Evolutionary conservation across 441 rosid genomes (phyloP), one percentile per base, ranked within the genome.

Genomic region (Euphorbia corollata): DNA sequence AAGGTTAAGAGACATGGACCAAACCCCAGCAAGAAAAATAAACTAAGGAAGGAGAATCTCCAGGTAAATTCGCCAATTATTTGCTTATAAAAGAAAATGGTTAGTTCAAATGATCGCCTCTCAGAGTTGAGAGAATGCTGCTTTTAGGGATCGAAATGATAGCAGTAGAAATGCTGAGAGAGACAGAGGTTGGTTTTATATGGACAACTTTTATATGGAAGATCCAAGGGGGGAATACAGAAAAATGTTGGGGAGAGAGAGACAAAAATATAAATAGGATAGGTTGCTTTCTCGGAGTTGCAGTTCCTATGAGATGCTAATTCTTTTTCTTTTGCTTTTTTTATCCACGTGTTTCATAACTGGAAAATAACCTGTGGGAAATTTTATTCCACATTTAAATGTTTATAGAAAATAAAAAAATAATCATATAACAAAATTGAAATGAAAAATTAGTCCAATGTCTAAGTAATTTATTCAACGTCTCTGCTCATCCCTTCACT

Each of bases 11-110:
- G 48, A 58, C 65, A 71, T 58, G 69, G 68, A 76, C 57, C 65
- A 66, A 71, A 79, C 69, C 78, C 85, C 84, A 72, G 53, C 47
- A 72, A 67, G 70, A 39, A 76, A 61, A 57, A 68, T 45, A 50
- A 71, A 53, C 51, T 38, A 5, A 22, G 20, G 27, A n/a, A n/a
- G 27, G 51, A 69, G 73, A 81, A 73, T 67, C 72, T 65, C 61
- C 32, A 58, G 65, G 64, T 69, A 64, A 64, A 67, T 50, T 23
- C n/a, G 61, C 11, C 51, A 34, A 23, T 32, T 50, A 20, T 47
- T 70, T 70, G 59, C 61, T 59, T 4, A 41, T 2, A 38, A 69
- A 54, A 65, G 78, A 71, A 57, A 74, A 27, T n/a, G 3, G 11
- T 41, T 68, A 61, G n/a, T 43, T 19, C 16, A 63, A 51, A 59